Conservation (phyloP, 768 basidiomycete genomes). For the Candolleomyces efflorescens region DNA sequence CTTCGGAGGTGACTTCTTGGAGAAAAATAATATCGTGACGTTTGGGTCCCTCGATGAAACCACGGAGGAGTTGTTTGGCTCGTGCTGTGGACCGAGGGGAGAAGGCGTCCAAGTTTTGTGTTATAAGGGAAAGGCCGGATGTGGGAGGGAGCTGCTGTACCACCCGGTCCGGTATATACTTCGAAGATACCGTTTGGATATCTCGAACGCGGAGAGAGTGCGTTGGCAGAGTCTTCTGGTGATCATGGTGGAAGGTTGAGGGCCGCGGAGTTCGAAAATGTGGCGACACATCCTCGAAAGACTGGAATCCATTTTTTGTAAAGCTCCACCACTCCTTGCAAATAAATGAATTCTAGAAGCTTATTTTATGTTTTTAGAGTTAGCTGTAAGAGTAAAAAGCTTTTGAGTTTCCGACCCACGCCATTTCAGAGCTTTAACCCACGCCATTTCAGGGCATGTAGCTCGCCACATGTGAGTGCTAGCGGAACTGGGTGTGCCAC, state of each 20-base stretch:
- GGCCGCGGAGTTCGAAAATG: too few species aligned
- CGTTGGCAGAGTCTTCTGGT: constrained; percentile 1
- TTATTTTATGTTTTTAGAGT: too few species aligned
- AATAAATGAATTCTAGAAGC: too few species aligned
- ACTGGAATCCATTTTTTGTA: too few species aligned
- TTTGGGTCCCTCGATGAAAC: constrained; percentile 27
- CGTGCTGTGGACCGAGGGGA: constrained; percentile 25
- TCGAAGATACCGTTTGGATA: not conserved
- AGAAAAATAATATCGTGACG: constrained; percentile 33
- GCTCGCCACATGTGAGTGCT: too few species aligned
- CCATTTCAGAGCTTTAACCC: too few species aligned
- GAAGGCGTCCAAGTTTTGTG: constrained; percentile 35
- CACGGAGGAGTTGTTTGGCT: constrained; percentile 27
- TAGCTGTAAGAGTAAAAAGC: too few species aligned
- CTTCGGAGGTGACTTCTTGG: constrained; percentile 32
- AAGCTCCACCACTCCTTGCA: too few species aligned
- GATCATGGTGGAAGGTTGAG: not conserved
- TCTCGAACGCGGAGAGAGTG: constrained; percentile 3
- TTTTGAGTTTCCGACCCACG: too few species aligned
- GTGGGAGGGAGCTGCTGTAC: not conserved
- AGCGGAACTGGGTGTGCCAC: too few species aligned
- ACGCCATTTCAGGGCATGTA: too few species aligned
- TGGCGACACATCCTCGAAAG: too few species aligned
- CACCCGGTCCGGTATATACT: not conserved
- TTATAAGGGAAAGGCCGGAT: constrained; percentile 24